Conservation (phyloP, 2,329 filamentous ascomycete species). For the Pseudonectria foliicola region DNA sequence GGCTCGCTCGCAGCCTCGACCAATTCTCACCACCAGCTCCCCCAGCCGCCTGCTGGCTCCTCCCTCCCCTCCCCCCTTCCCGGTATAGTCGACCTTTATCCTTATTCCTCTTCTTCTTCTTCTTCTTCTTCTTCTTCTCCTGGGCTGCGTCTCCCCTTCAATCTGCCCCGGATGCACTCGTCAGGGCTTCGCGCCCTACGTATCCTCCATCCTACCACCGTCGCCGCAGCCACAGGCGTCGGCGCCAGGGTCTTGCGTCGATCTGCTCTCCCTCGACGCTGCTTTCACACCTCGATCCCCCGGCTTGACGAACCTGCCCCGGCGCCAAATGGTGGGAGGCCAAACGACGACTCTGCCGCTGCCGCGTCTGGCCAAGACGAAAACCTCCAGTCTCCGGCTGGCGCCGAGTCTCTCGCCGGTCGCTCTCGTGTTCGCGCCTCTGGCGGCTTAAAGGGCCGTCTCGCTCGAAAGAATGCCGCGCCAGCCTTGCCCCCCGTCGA, state of each 20-base stretch:
- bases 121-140: constrained; percentile 1
- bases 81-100: too few relatives aligned
- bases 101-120: background rate
- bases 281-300: constrained; percentile 14
- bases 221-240: constrained; percentile 11
- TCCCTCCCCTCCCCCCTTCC: too few relatives aligned
- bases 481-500: constrained; percentile 43
- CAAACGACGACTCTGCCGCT: constrained; percentile 18
- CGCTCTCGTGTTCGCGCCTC: constrained; percentile 21
- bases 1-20: constrained; percentile 10
- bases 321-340: constrained; percentile 20
- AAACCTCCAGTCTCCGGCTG: constrained; percentile 20
- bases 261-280: constrained; percentile 13
- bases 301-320: constrained; percentile 13
- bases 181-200: constrained; percentile 20
- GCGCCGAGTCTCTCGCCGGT: constrained; percentile 20
- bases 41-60: too few relatives aligned
- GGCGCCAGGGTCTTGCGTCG: constrained; percentile 17
- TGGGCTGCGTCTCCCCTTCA: constrained; percentile 9
- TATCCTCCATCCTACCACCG: constrained; percentile 19
- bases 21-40: constrained; percentile 1
- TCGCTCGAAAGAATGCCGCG: constrained; percentile 26
- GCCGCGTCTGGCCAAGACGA: constrained; percentile 22
- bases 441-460: constrained; percentile 23
- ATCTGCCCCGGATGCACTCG: constrained; percentile 26